These are phyloP conservation scores for Eutrema salsugineum DNA, from an alignment of 441 rosid species.

Conservation along the genomic window DNA sequence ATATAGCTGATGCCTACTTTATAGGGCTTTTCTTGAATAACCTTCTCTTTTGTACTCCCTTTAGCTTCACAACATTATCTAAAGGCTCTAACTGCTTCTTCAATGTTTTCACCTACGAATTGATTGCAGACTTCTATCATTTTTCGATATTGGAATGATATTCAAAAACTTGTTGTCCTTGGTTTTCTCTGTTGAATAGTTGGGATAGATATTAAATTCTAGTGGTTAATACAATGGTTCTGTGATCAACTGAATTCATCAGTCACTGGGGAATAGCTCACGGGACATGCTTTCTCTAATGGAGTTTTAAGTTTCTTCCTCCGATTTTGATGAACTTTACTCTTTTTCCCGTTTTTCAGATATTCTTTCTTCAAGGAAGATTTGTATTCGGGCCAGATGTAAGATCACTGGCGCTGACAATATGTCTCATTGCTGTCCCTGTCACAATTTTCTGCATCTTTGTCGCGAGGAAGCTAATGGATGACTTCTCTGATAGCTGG, in stretches of 20 bases:
- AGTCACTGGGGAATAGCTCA: not conserved
- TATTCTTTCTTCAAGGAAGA: conserved; percentile 65
- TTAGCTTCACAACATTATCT: not conserved
- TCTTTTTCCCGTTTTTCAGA: conserved; percentile 33
- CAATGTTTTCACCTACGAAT: not conserved
- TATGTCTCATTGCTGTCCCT: conserved; percentile 59
- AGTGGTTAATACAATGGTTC: not conserved
- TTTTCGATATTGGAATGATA: not conserved
- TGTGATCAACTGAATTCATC: not conserved
- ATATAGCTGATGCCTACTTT: conserved; percentile 2
- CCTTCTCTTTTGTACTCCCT: not conserved
- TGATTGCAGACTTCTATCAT: not conserved
- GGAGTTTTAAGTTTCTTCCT: not conserved
- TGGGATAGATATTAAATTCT: not conserved
- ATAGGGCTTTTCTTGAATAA: not conserved
- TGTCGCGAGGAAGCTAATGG: conserved; percentile 57
- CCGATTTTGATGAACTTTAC: not conserved
- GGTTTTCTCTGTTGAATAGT: not conserved
- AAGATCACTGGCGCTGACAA: conserved; percentile 61
- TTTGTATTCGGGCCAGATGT: conserved; percentile 81
- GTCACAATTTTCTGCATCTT: conserved; percentile 55
- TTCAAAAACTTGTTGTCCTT: not conserved
- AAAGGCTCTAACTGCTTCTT: not conserved
- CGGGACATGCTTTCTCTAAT: not conserved
- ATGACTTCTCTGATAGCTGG: conserved; percentile 50